Percentiles rank a stretch among this genome's conserved stretches.
These are phyloP conservation scores for Triticum monococcum DNA, from an alignment of 176 grass and related monocot species.

Conservation along the genomic window DNA sequence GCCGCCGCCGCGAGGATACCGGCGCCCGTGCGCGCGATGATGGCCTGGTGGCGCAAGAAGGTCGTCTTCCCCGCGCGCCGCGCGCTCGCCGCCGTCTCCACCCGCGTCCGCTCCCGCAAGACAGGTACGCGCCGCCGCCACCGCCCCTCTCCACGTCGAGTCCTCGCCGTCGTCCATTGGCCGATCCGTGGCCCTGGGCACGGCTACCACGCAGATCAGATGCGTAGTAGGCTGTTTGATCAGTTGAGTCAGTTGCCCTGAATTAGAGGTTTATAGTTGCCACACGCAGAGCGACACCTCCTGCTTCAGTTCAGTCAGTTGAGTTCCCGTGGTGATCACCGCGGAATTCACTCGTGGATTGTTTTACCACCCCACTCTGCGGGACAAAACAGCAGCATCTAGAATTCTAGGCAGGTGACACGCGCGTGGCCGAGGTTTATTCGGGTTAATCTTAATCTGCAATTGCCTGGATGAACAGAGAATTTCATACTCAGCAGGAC, in stretches of 20 bases:
- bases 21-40: slow-evolving; percentile 54
- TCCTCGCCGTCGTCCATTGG: too few species aligned
- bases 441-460: not conserved
- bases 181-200: too few species aligned
- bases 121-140: slow-evolving; percentile 34
- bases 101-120: slow-evolving; percentile 47
- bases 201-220: too few species aligned
- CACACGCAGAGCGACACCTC: too few species aligned
- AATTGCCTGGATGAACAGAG: not conserved
- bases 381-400: not conserved
- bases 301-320: not conserved
- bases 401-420: not conserved
- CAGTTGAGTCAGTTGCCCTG: not conserved
- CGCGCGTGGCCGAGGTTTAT: not conserved
- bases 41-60: slow-evolving; percentile 85
- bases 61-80: slow-evolving; percentile 66
- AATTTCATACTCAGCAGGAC: too few species aligned
- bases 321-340: not conserved
- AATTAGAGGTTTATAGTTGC: not conserved
- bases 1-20: slow-evolving; percentile 48
- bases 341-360: not conserved
- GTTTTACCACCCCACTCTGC: not conserved
- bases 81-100: slow-evolving; percentile 61
- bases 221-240: too few species aligned
- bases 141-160: too few species aligned